Evolutionary conservation across 371 early-diverging fungal species (phyloP).

Genomic region (Choanephora cucurbitarum): DNA sequence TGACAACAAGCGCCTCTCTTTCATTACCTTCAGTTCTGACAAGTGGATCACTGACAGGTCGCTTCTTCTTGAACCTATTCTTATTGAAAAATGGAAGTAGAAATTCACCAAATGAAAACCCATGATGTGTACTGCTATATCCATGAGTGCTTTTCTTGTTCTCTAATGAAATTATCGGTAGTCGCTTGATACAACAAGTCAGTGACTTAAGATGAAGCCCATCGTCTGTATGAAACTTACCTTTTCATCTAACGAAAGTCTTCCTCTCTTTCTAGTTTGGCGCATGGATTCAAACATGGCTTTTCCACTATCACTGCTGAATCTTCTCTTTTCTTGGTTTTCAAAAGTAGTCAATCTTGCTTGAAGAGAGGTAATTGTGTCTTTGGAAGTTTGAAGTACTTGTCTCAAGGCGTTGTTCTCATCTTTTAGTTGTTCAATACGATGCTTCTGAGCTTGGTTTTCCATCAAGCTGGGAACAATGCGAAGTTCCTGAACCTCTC

Average conservation of each 20-base stretch:
- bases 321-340: background rate
- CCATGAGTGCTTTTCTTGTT: background rate
- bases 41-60: background rate
- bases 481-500: constrained; percentile 23
- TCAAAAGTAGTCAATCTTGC: background rate
- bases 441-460: constrained; percentile 10
- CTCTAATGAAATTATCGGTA: background rate
- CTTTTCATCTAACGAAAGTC: constrained; percentile 11
- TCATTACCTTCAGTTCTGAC: background rate
- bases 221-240: too few relatives aligned
- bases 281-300: background rate
- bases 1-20: background rate
- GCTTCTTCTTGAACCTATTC: constrained; percentile 5
- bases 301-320: background rate
- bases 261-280: constrained; percentile 1
- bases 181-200: too few relatives aligned
- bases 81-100: constrained; percentile 10
- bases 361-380: constrained; percentile 33
- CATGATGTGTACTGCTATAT: background rate
- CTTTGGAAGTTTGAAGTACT: constrained; percentile 30
- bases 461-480: constrained; percentile 23
- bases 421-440: constrained; percentile 14
- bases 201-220: too few relatives aligned
- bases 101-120: constrained; percentile 10
- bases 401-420: constrained; percentile 33